These are phyloP conservation scores for Candida berthetii DNA, from an alignment of 805 yeast genomes.

Conservation along the genomic window DNA sequence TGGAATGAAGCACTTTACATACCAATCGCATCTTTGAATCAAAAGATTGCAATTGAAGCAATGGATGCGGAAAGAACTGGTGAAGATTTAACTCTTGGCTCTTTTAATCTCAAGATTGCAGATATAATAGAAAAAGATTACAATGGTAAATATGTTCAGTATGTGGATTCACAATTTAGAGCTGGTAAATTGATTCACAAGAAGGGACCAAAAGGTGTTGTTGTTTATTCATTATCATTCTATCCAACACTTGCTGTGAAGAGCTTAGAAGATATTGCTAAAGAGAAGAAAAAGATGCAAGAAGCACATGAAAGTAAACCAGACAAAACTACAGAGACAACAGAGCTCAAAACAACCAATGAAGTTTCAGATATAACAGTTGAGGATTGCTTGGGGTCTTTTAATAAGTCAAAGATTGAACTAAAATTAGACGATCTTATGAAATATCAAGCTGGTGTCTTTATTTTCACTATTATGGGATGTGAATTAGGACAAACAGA, in stretches of 20 bases:
- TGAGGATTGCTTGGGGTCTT: too few species aligned
- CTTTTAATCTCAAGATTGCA: slow-evolving; percentile 61
- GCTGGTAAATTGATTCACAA: slow-evolving; percentile 60
- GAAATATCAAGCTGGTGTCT: slow-evolving; percentile 65
- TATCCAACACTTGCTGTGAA: slow-evolving; percentile 80
- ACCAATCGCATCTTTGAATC: slow-evolving; percentile 78
- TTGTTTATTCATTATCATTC: slow-evolving; percentile 71
- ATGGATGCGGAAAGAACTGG: slow-evolving; percentile 83
- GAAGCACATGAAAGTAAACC: slow-evolving; percentile 26
- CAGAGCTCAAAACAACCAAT: slow-evolving; percentile 9
- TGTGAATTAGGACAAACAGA: slow-evolving; percentile 51
- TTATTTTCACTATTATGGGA: slow-evolving; percentile 59
- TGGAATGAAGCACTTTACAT: slow-evolving; percentile 83
- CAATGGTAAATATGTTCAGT: slow-evolving; percentile 57
- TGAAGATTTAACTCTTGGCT: slow-evolving; percentile 86
- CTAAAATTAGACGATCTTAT: slow-evolving; percentile 54
- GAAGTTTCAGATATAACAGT: slow-evolving; percentile 15
- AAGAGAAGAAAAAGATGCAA: slow-evolving; percentile 42
- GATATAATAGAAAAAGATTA: slow-evolving; percentile 58
- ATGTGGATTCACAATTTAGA: slow-evolving; percentile 48
- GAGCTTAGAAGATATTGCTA: slow-evolving; percentile 61
- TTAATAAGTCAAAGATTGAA: too few species aligned
- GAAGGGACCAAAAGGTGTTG: slow-evolving; percentile 79
- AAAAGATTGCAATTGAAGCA: slow-evolving; percentile 76
- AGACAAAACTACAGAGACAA: slow-evolving; percentile 20